Conservation (phyloP, 805 yeast genomes). For the Starmerella vaccinii region DNA sequence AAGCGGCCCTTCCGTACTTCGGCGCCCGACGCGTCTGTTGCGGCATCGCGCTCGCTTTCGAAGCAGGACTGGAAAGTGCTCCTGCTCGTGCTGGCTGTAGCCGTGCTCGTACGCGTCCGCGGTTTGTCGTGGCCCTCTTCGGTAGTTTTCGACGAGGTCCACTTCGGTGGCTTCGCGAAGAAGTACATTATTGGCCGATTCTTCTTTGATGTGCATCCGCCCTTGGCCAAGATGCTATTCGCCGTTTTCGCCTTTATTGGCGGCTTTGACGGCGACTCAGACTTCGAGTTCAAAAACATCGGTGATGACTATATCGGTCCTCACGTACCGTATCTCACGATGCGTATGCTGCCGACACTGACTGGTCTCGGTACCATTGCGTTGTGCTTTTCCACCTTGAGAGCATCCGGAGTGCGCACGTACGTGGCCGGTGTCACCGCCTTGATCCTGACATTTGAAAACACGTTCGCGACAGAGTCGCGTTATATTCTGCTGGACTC, state of each 20-base stretch:
- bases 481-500: conserved; percentile 43
- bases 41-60: conserved; percentile 22
- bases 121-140: conserved; percentile 59
- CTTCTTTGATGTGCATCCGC: conserved; percentile 66
- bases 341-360: conserved; percentile 49
- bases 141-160: conserved; percentile 88
- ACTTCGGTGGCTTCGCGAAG: conserved; percentile 92
- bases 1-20: conserved; percentile 26
- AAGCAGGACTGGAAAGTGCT: conserved; percentile 24
- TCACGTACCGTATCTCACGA: conserved; percentile 41
- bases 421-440: conserved; percentile 43
- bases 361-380: conserved; percentile 46
- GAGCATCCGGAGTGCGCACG: conserved; percentile 46
- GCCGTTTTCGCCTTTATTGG: conserved; percentile 43
- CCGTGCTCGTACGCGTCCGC: conserved; percentile 51
- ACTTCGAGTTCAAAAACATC: conserved; percentile 35
- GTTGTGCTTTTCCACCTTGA: conserved; percentile 45
- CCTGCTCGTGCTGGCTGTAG: conserved; percentile 38
- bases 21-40: conserved; percentile 23
- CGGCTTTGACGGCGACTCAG: conserved; percentile 44
- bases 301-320: conserved; percentile 37
- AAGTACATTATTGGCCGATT: conserved; percentile 58
- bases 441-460: conserved; percentile 48
- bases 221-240: conserved; percentile 51
- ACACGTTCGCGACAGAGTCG: conserved; percentile 52